A percentile compares a stretch with the other conserved stretches of the same genome.
Evolutionary conservation across 148 eudicot species (phyloP).

Genomic region (Rhododendron mucronatum): DNA sequence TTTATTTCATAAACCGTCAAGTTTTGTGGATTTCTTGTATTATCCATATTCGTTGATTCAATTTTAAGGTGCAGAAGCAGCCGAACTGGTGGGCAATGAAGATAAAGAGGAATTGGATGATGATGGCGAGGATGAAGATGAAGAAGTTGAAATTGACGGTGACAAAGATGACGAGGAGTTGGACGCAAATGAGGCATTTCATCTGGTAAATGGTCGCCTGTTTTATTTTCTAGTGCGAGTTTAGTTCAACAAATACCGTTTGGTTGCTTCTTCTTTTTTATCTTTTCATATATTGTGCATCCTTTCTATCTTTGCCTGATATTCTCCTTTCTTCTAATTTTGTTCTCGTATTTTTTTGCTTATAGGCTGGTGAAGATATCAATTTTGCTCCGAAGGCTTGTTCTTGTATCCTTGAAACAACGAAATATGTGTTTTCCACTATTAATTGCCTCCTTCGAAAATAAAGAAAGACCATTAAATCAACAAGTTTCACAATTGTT

Average conservation of each 20-base stretch:
- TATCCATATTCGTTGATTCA: background rate
- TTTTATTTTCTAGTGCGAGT: background rate
- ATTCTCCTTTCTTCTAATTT: conserved; percentile 5
- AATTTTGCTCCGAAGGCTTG: conserved; percentile 40
- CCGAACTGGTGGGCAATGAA: conserved; percentile 44
- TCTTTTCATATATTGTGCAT: background rate
- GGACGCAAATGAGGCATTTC: conserved; percentile 46
- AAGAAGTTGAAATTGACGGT: conserved; percentile 69
- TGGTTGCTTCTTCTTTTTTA: background rate
- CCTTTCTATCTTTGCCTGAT: background rate
- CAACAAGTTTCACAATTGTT: background rate
- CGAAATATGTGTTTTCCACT: conserved; percentile 3
- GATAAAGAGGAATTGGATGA: conserved; percentile 47
- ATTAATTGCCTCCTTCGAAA: background rate
- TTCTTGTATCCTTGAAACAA: conserved; percentile 65
- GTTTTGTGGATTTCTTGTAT: background rate
- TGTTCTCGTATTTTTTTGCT: background rate
- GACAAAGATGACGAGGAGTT: conserved; percentile 67
- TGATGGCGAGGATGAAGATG: conserved; percentile 40
- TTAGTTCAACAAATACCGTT: background rate
- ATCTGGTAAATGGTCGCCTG: conserved; percentile 34
- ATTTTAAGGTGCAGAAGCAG: conserved; percentile 36
- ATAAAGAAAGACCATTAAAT: background rate
- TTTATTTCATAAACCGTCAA: background rate
- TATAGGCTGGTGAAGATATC: conserved; percentile 54